Evolutionary conservation across 169 alveolate species (phyloP).

Genomic region (Eimeria acervulina): DNA sequence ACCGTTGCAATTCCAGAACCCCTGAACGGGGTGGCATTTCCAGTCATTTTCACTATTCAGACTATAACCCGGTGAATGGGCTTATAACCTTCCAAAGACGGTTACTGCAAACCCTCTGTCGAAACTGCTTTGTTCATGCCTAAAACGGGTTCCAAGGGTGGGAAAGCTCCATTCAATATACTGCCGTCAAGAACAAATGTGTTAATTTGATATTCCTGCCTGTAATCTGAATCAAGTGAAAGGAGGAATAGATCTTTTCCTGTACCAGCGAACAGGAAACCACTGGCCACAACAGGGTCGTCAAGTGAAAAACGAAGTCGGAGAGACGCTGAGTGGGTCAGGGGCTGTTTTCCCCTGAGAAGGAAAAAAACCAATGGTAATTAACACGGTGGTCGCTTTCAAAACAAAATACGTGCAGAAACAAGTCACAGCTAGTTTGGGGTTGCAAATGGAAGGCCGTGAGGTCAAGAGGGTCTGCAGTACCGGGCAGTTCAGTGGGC

Average conservation of each 20-base stretch:
- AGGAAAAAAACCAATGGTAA: background rate
- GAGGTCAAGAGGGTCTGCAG: conserved; percentile 1
- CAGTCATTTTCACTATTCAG: conserved; percentile 31
- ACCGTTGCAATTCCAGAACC: conserved; percentile 82
- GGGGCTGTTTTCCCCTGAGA: background rate
- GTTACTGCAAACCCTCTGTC: background rate
- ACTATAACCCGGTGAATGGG: background rate
- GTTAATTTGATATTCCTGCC: background rate
- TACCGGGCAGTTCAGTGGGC: background rate
- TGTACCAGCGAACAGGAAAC: background rate
- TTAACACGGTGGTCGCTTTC: background rate
- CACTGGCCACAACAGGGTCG: conserved; percentile 65
- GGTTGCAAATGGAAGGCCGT: background rate
- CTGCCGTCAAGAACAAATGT: background rate
- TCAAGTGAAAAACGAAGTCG: background rate
- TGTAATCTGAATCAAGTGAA: background rate
- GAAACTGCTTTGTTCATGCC: background rate
- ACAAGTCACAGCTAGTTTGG: background rate
- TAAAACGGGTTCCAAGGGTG: background rate
- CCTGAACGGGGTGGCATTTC: background rate
- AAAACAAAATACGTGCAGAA: conserved; percentile 2
- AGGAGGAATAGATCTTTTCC: background rate
- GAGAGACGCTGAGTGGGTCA: background rate
- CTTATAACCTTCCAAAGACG: background rate
- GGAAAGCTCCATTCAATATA: background rate